Percentiles rank a stretch among this genome's conserved stretches.
Evolutionary conservation across 2,329 filamentous ascomycete genomes (phyloP).

Genomic region (Dactylellina cionopaga): DNA sequence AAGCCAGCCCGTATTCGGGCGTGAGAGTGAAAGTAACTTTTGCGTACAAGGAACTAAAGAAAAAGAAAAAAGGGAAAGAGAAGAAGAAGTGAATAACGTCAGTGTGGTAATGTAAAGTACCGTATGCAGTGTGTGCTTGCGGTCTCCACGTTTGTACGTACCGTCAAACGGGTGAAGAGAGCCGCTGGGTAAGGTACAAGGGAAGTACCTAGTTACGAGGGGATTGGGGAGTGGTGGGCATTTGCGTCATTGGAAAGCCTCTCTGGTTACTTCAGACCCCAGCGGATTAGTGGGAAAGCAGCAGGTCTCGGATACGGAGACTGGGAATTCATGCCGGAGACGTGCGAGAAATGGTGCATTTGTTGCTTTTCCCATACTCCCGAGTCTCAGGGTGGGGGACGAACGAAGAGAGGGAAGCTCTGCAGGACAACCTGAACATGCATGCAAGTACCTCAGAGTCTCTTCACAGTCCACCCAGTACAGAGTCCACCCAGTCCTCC

Average conservation of each 20-base stretch:
- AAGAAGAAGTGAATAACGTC: constrained; percentile 46
- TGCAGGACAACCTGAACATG: constrained; percentile 7
- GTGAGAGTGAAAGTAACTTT: constrained; percentile 31
- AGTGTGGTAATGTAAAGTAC: constrained; percentile 41
- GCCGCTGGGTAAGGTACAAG: constrained; percentile 49
- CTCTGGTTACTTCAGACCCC: constrained; percentile 21
- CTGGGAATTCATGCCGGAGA: constrained; percentile 52
- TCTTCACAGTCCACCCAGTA: too few relatives aligned
- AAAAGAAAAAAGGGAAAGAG: constrained; percentile 5
- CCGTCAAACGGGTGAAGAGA: constrained; percentile 51
- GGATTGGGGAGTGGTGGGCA: constrained; percentile 27
- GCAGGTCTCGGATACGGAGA: constrained; percentile 51
- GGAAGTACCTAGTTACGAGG: constrained; percentile 18
- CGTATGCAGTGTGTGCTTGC: constrained; percentile 52
- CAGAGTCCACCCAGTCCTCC: too few relatives aligned
- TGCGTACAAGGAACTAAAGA: constrained; percentile 16
- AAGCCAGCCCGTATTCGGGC: constrained; percentile 47
- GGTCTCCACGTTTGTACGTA: constrained; percentile 51
- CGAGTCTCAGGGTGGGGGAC: constrained; percentile 45
- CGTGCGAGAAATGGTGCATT: constrained; percentile 50
- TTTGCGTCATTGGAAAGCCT: constrained; percentile 51
- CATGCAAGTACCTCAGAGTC: constrained; percentile 8
- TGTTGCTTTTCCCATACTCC: constrained; percentile 52
- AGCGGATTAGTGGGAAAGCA: constrained; percentile 47
- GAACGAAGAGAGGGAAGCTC: neutral